Evolutionary conservation across 768 basidiomycete genomes (phyloP), one percentile per base, ranked within the genome.

Genomic region (Pluteus cervinus): DNA sequence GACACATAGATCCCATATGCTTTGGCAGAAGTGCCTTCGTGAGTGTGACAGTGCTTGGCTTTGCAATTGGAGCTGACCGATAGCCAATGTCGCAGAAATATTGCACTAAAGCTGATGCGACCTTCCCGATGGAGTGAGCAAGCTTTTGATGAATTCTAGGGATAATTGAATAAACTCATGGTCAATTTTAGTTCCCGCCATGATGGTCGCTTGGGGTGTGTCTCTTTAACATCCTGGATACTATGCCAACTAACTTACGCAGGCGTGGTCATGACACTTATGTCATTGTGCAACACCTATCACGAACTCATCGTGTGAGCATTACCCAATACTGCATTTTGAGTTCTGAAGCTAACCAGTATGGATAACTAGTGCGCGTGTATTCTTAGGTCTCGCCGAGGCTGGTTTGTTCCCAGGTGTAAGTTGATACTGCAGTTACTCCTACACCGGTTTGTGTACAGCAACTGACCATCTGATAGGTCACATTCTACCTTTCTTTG

Each of bases 401-500:
- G 55, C 58, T 15, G 65, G 63, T 29, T 45, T 65, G 7, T 65
- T 65, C 40, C 63, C 62, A 16, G 63, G 62, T 7, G 63, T 63
- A 42, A 40, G 57, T 37, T 17, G n/a, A n/a, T n/a, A n/a, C n/a
- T n/a, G n/a, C n/a, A n/a, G n/a, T n/a, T n/a, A n/a, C n/a, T n/a
- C n/a, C n/a, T n/a, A n/a, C n/a, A n/a, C n/a, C n/a, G 10, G 9
- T 14, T 30, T 14, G 11, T 15, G 26, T 28, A 28, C 6, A 26
- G 23, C 9, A 15, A 33, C 29, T 24, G 7, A 11, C 34, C 21
- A 4, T 22, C 9, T 2, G 15, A 2, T 21, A 65, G 65, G 54
- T 66, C 33, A 61, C 61, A 0, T 68, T 65, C 41, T 66, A 73
- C 55, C 45, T 78, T 29, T 75, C 73, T 8, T 53, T 75, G 33